Percentiles rank a stretch among this genome's conserved stretches.
Conservation (phyloP, 768 basidiomycete genomes). For the Lentinus brumalis region DNA sequence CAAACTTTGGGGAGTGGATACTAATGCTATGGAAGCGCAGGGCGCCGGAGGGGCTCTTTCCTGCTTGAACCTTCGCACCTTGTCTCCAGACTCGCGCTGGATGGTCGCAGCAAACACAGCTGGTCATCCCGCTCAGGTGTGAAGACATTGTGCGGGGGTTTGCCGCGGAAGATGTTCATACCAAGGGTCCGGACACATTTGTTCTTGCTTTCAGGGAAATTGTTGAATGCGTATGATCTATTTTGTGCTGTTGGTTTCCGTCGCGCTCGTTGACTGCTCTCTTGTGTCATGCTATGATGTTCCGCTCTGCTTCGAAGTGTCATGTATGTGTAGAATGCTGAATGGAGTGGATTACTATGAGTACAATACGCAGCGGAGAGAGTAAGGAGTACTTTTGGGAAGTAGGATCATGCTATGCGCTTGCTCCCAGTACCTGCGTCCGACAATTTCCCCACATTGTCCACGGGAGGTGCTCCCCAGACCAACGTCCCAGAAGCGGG, state of each 20-base stretch:
- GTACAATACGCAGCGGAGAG: conserved; percentile 6
- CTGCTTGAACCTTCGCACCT: conserved; percentile 25
- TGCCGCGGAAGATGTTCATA: conserved; percentile 10
- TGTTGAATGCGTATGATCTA: not conserved
- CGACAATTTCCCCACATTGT: conserved; percentile 54
- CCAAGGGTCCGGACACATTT: conserved; percentile 4
- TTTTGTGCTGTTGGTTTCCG: conserved; percentile 8
- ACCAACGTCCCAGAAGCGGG: conserved; percentile 64
- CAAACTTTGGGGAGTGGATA: not conserved
- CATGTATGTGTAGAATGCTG: not conserved
- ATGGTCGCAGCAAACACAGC: conserved; percentile 29
- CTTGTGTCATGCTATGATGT: not conserved
- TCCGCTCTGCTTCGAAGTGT: not conserved
- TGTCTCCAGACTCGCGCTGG: conserved; percentile 35
- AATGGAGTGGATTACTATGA: conserved; percentile 14
- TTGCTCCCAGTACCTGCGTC: conserved; percentile 22
- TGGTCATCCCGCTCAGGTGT: conserved; percentile 62
- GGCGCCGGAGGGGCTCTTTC: conserved; percentile 16
- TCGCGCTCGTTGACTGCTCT: not conserved
- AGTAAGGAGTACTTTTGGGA: conserved; percentile 10
- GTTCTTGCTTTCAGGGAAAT: not conserved
- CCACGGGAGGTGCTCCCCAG: conserved; percentile 73
- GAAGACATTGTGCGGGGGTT: conserved; percentile 56
- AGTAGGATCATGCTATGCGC: not conserved
- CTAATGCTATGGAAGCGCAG: conserved; percentile 7